Evolutionary conservation across 371 early-diverging fungal genomes (phyloP), one percentile per base, ranked within the genome.

Genomic region (Cladochytrium tenue): DNA sequence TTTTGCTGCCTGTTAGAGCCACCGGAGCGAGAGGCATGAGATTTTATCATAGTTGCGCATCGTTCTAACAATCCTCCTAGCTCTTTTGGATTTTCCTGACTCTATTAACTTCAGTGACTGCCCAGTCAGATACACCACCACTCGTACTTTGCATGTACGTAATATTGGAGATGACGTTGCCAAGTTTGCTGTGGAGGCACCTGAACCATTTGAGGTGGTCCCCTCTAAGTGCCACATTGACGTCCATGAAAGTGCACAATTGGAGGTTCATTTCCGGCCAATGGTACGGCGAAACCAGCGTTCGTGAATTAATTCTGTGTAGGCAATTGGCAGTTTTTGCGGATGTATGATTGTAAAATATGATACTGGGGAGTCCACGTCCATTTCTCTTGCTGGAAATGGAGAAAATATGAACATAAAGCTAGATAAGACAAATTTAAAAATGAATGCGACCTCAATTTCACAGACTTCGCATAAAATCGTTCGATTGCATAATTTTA

Each of bases 31-130:
- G 85, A 63, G 83, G 82, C 82, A 35, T n/a, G n/a, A n/a, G n/a
- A n/a, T n/a, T n/a, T n/a, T 15, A 51, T n/a, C n/a, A n/a, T 17
- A 28, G 13, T 10, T 53, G 25, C 13, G 17, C 30, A n/a, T 57
- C 4, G 56, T 28, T 15, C 28, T 5, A 7, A 31, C 10, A 27
- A 1, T 25, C 13, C 35, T 3, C 30, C 7, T 52, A 83, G 84
- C 74, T 25, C 13, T 82, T 0, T 63, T 86, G 20, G 86, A 86
- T 58, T 76, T 86, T 56, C 84, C 82, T 3, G 83, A 86, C 62
- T 58, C 71, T 31, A 55, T 86, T 20, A 30, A 53, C 1, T 81
- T 83, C 62, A 32, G 66, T 4, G 78, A 77, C 25, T 72, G 70
- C n/a, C 78, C 82, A 1, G 84, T 85, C 10, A 59, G 73, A 15